These are phyloP conservation scores for Aspergillus terreus DNA, from an alignment of 2,329 filamentous ascomycete genomes.

Conservation along the genomic window DNA sequence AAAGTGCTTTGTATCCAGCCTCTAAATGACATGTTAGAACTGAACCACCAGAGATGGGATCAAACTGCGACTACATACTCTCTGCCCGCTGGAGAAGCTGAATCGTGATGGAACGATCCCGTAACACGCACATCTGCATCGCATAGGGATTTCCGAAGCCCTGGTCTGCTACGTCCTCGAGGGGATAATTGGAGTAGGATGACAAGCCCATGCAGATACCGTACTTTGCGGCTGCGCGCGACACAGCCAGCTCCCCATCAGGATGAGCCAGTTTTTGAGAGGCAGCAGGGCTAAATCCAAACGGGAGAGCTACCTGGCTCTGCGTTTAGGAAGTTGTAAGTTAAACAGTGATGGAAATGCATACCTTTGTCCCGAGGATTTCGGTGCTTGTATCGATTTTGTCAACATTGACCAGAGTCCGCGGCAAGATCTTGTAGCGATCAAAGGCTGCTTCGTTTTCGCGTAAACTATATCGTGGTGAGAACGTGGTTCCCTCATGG, in stretches of 20 bases:
- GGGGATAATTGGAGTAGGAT: conserved; percentile 42
- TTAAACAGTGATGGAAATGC: background rate
- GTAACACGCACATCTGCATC: conserved; percentile 55
- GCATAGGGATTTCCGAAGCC: conserved; percentile 44
- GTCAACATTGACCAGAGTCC: conserved; percentile 43
- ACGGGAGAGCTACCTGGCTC: conserved; percentile 42
- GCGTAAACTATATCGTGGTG: conserved; percentile 29
- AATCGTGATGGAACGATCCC: conserved; percentile 43
- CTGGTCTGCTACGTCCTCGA: conserved; percentile 47
- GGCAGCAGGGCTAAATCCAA: conserved; percentile 53
- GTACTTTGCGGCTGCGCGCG: conserved; percentile 43
- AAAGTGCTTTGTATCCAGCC: conserved; percentile 52
- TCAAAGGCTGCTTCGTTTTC: conserved; percentile 54
- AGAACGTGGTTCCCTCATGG: background rate
- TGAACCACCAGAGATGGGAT: background rate
- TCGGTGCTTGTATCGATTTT: conserved; percentile 44
- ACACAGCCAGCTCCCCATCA: conserved; percentile 51
- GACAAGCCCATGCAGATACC: conserved; percentile 49
- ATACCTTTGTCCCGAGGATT: conserved; percentile 41
- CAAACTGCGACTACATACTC: conserved; percentile 25
- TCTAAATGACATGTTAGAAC: conserved; percentile 16
- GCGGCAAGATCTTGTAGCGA: conserved; percentile 48
- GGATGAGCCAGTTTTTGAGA: conserved; percentile 52
- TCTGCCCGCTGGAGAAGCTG: conserved; percentile 43
- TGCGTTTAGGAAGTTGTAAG: background rate